Conservation (phyloP, 805 yeast genomes). For the Yarrowia sp. region DNA sequence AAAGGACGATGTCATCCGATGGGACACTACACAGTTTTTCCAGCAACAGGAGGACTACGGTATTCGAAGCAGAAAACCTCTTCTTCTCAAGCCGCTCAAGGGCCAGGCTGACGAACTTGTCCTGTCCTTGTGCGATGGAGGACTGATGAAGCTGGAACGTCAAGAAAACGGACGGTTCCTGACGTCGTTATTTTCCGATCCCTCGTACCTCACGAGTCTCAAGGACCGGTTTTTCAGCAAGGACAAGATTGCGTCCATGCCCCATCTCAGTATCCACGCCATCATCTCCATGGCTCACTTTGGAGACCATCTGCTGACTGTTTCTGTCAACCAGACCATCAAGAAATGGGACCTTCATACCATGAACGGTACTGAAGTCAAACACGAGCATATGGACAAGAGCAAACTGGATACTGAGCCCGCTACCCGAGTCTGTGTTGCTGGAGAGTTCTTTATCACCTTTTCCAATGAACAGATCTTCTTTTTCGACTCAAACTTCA, state of each 20-base stretch:
- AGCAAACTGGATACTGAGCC: constrained; percentile 29
- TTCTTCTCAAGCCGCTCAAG: constrained; percentile 11
- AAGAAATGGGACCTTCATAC: constrained; percentile 26
- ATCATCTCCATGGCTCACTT: constrained; percentile 12
- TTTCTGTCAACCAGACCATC: constrained; percentile 36
- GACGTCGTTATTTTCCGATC: constrained; percentile 21
- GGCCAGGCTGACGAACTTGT: constrained; percentile 27
- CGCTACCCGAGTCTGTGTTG: constrained; percentile 6
- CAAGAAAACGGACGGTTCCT: constrained; percentile 8
- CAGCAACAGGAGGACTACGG: constrained; percentile 17
- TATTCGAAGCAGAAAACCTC: constrained; percentile 24
- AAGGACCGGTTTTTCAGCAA: constrained; percentile 21
- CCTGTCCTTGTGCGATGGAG: constrained; percentile 28
- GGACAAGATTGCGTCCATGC: constrained; percentile 36
- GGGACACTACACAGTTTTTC: constrained; percentile 1
- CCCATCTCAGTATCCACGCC: constrained; percentile 31
- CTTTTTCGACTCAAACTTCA: constrained; percentile 59
- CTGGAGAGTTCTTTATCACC: constrained; percentile 10
- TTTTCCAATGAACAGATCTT: constrained; percentile 52
- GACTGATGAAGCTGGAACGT: constrained; percentile 30
- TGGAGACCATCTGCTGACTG: constrained; percentile 17
- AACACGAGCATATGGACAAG: neutral
- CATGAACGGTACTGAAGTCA: neutral
- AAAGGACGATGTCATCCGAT: neutral
- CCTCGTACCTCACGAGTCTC: constrained; percentile 25